These are phyloP conservation scores for Vitis rotundifolia DNA, from an alignment of 164 flowering plant species.

Conservation along the genomic window DNA sequence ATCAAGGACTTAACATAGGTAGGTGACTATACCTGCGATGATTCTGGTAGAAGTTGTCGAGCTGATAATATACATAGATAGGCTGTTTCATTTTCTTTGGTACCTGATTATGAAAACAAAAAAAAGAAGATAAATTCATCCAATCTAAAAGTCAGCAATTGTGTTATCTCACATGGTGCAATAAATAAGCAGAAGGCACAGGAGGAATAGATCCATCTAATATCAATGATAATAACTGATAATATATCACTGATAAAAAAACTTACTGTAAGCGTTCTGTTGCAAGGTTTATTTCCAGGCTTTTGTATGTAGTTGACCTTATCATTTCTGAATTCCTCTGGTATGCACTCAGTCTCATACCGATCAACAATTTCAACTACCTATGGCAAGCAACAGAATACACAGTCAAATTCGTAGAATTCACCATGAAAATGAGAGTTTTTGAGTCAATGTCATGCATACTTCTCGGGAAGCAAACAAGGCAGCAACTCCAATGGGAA, in stretches of 20 bases:
- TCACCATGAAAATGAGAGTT: not conserved
- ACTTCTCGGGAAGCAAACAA: conserved; percentile 85
- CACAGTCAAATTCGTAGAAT: conserved; percentile 11
- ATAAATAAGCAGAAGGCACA: too few species aligned
- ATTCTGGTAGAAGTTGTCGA: conserved; percentile 83
- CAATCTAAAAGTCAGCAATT: not conserved
- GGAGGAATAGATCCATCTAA: too few species aligned
- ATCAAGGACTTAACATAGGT: not conserved
- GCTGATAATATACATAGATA: conserved; percentile 76
- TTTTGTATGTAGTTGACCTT: conserved; percentile 58
- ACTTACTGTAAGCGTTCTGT: conserved; percentile 52
- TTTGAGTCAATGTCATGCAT: conserved; percentile 26
- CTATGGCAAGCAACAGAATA: conserved; percentile 29
- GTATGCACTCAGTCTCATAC: conserved; percentile 78
- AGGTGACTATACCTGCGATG: conserved; percentile 58
- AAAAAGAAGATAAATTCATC: not conserved
- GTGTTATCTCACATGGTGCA: too few species aligned
- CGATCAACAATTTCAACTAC: conserved; percentile 85
- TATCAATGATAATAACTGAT: not conserved
- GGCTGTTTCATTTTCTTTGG: conserved; percentile 74
- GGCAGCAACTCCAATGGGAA: conserved; percentile 88
- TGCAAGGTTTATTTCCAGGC: conserved; percentile 50
- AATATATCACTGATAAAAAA: not conserved
- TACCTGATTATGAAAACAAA: conserved; percentile 36
- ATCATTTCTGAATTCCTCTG: conserved; percentile 30